A percentile compares a stretch with the other conserved stretches of the same genome.
These are phyloP conservation scores for Diophrys sp. DNA, from an alignment of 73 alveolate genomes.

Conservation along the genomic window DNA sequence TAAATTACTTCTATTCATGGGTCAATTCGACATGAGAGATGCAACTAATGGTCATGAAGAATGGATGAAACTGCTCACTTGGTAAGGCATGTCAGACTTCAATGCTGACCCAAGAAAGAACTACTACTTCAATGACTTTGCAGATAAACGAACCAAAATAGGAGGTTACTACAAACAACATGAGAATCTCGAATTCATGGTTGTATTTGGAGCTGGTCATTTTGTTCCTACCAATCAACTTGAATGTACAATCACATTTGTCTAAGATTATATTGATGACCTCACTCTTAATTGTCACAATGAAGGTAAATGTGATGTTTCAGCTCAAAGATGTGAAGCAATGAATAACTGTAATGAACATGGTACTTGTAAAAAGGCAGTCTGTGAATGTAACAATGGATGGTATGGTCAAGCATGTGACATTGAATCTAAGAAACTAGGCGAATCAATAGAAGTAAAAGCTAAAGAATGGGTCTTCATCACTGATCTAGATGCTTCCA, in stretches of 20 bases:
- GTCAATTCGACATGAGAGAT: conserved; percentile 21
- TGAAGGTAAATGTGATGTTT: conserved; percentile 8
- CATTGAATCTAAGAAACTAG: background rate
- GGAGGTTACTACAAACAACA: conserved; percentile 25
- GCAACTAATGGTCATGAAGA: conserved; percentile 13
- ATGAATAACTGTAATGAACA: conserved; percentile 17
- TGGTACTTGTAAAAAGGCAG: conserved; percentile 12
- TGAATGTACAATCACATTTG: background rate
- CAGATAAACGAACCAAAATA: background rate
- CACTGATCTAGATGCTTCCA: too few species aligned
- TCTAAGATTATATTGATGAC: background rate
- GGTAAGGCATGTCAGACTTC: conserved; percentile 5
- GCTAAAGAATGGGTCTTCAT: too few species aligned
- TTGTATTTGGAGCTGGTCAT: conserved; percentile 20
- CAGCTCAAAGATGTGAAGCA: background rate
- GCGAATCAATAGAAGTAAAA: too few species aligned
- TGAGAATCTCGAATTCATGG: conserved; percentile 2
- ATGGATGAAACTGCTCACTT: conserved; percentile 15
- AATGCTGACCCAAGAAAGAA: conserved; percentile 2
- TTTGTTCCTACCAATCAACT: conserved; percentile 27
- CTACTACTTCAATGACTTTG: conserved; percentile 8
- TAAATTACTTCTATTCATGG: conserved; percentile 10
- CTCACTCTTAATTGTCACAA: conserved; percentile 7
- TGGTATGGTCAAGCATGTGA: conserved; percentile 25
- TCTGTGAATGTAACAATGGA: conserved; percentile 12